phyloP scores from a whole-genome alignment of 129 eudicot genomes.

The Gnaphalium uliginosum region DNA sequence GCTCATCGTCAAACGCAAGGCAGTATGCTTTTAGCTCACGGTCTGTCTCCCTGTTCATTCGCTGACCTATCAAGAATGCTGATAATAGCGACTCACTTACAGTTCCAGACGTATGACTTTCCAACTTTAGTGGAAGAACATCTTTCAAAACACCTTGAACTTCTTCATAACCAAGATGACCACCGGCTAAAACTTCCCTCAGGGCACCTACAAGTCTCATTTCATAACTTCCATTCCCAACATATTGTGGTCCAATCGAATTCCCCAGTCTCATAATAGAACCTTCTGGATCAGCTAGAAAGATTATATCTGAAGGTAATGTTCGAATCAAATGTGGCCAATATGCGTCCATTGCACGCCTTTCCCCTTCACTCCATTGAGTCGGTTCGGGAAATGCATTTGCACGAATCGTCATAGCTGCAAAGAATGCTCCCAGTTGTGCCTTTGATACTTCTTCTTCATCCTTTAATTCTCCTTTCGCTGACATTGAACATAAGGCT shows the following conservation, averaged over 20 bases:
- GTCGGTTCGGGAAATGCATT: slow-evolving; percentile 91
- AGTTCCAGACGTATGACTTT: slow-evolving; percentile 39
- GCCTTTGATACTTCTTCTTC: slow-evolving; percentile 86
- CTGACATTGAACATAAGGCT: slow-evolving; percentile 46
- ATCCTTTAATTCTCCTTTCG: slow-evolving; percentile 85
- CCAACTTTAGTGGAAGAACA: slow-evolving; percentile 64
- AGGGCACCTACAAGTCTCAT: slow-evolving; percentile 98
- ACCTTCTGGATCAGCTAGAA: slow-evolving; percentile 98
- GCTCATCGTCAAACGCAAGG: slow-evolving; percentile 96
- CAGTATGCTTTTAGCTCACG: slow-evolving; percentile 96
- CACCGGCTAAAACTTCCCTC: slow-evolving; percentile 95
- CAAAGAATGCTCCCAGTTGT: slow-evolving; percentile 93
- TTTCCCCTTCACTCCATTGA: slow-evolving; percentile 99
- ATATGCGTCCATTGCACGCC: slow-evolving; percentile 83
- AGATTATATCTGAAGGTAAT: slow-evolving; percentile 72
- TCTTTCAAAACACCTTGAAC: slow-evolving; percentile 95
- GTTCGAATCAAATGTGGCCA: slow-evolving; percentile 90
- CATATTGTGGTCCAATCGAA: slow-evolving; percentile 82
- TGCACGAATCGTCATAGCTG: slow-evolving; percentile 96
- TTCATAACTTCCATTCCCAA: slow-evolving; percentile 83
- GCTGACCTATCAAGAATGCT: slow-evolving; percentile 94
- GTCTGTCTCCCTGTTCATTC: slow-evolving; percentile 98
- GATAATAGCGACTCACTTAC: slow-evolving; percentile 85
- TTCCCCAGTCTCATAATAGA: slow-evolving; percentile 83
- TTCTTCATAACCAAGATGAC: slow-evolving; percentile 97